Percentiles rank a stretch among this genome's conserved stretches.
Evolutionary conservation across 2,329 filamentous ascomycete genomes (phyloP).

Genomic region (Ophiostoma ips): DNA sequence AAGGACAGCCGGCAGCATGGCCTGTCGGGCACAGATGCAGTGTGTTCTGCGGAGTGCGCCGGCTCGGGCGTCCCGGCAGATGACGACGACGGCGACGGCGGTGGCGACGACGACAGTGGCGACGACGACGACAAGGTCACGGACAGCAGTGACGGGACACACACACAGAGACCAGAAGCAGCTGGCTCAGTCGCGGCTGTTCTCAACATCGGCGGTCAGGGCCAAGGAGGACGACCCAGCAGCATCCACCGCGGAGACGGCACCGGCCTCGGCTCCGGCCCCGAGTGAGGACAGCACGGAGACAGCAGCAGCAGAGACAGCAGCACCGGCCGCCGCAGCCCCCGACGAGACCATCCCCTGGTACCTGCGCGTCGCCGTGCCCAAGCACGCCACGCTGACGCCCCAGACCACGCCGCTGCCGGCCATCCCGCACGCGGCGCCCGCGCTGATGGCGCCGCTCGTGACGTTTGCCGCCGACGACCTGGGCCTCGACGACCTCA

Average conservation of each 20-base stretch:
- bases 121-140: neutral
- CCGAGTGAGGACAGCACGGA: neutral
- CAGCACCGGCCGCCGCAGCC: neutral
- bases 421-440: constrained; percentile 50
- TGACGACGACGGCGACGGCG: neutral
- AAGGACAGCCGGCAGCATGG: constrained; percentile 6
- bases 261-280: neutral
- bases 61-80: neutral
- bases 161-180: neutral
- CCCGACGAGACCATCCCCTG: constrained; percentile 31
- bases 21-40: constrained; percentile 2
- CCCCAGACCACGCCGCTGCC: constrained; percentile 33
- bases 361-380: constrained; percentile 68
- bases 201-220: neutral
- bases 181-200: neutral
- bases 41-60: neutral
- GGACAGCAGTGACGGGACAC: neutral
- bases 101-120: neutral
- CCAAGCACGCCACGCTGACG: constrained; percentile 35
- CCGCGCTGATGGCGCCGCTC: constrained; percentile 56
- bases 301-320: neutral
- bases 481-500: constrained; percentile 71
- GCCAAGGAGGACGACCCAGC: neutral
- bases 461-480: constrained; percentile 70
- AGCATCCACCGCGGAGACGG: neutral